These are phyloP conservation scores for Botrytis tulipae DNA, from an alignment of 2,329 filamentous ascomycete genomes.

Conservation along the genomic window DNA sequence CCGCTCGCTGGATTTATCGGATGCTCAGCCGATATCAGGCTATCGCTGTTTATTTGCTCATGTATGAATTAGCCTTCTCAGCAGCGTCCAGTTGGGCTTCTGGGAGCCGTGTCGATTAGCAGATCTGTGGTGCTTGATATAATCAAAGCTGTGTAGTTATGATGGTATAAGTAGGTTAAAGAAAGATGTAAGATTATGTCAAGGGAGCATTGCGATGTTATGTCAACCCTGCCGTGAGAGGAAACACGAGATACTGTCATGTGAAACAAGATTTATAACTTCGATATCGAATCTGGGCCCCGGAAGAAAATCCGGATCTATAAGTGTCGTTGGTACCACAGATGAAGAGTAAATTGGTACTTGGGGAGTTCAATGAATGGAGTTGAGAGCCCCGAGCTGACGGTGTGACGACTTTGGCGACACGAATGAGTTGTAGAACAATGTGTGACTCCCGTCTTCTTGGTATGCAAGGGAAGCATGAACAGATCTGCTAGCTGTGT, in stretches of 20 bases:
- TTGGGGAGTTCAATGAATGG: not conserved
- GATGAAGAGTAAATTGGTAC: not conserved
- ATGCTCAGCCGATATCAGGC: not conserved
- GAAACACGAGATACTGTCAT: not conserved
- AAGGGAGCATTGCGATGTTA: not conserved
- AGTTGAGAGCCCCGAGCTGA: not conserved
- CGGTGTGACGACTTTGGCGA: not conserved
- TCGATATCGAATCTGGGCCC: not conserved
- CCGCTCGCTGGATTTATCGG: not conserved
- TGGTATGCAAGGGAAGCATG: not conserved
- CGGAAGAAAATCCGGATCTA: not conserved
- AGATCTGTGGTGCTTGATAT: not conserved
- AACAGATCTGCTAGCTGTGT: not conserved
- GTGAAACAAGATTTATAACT: not conserved
- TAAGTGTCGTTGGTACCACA: not conserved
- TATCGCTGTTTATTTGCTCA: not conserved
- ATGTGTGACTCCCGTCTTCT: not conserved
- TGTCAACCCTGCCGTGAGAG: not conserved
- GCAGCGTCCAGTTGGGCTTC: rapidly evolving
- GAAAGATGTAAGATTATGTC: not conserved
- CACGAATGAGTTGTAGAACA: not conserved
- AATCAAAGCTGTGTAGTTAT: not conserved
- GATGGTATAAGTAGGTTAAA: not conserved
- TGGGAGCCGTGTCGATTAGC: not conserved
- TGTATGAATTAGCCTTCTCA: not conserved